Conservation (phyloP, 805 yeast genomes). For the Yarrowia keelungensis region DNA sequence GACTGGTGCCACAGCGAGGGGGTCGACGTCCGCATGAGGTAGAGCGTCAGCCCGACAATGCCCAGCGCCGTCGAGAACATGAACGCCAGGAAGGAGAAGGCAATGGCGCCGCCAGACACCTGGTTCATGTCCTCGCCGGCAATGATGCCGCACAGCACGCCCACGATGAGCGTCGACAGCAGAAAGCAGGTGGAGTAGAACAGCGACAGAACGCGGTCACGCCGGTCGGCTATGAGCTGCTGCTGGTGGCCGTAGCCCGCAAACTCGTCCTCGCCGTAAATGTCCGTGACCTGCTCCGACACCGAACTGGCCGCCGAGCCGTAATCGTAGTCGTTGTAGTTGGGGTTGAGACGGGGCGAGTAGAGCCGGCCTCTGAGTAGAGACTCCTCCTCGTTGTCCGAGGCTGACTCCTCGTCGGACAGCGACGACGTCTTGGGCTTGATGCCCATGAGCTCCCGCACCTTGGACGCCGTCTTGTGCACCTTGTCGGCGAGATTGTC, state of each 20-base stretch:
- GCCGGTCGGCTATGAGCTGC: conserved; percentile 42
- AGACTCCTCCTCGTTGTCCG: conserved; percentile 39
- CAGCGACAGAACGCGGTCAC: conserved; percentile 56
- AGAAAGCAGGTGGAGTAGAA: conserved; percentile 54
- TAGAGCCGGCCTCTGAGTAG: conserved; percentile 14
- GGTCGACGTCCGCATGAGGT: conserved; percentile 52
- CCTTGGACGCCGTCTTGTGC: conserved; percentile 34
- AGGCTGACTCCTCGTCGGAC: conserved; percentile 30
- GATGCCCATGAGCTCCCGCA: conserved; percentile 26
- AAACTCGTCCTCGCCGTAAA: conserved; percentile 25
- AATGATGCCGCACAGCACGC: conserved; percentile 56
- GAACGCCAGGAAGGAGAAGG: conserved; percentile 54
- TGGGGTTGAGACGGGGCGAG: conserved; percentile 40
- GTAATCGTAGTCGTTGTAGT: conserved; percentile 18
- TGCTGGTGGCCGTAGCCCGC: conserved; percentile 36
- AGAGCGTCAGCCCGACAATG: conserved; percentile 56
- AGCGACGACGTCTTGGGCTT: conserved; percentile 1
- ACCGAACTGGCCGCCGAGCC: conserved; percentile 39
- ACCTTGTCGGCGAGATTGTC: conserved; percentile 43
- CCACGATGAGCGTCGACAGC: conserved; percentile 54
- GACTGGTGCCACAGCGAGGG: conserved; percentile 56
- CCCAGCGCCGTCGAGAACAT: conserved; percentile 54
- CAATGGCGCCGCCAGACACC: conserved; percentile 46
- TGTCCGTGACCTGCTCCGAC: conserved; percentile 28
- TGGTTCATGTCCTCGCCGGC: conserved; percentile 48